Evolutionary conservation across 2,329 filamentous ascomycete species (phyloP).

Genomic region (Fusarium sublunatum): DNA sequence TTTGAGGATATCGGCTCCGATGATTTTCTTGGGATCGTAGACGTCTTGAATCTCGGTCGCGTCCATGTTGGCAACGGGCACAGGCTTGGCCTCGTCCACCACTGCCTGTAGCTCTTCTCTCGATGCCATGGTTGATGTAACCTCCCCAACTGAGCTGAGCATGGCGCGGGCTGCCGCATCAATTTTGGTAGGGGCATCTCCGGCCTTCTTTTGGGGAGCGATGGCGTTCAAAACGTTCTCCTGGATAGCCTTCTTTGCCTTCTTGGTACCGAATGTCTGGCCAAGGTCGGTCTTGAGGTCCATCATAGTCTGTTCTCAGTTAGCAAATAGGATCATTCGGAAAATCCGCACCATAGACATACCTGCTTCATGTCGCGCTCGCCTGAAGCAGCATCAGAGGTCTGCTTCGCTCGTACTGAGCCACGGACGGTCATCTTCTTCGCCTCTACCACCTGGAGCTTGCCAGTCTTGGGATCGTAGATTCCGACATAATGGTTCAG

Average conservation of each 20-base stretch:
- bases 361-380: constrained; percentile 49
- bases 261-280: constrained; percentile 85
- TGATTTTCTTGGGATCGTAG: constrained; percentile 73
- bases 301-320: constrained; percentile 62
- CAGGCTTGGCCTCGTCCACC: constrained; percentile 75
- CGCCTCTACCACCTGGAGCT: constrained; percentile 70
- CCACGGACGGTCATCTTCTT: constrained; percentile 73
- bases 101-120: constrained; percentile 72
- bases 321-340: constrained; percentile 26
- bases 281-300: constrained; percentile 77
- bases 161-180: constrained; percentile 68
- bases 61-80: constrained; percentile 75
- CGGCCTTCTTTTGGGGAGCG: constrained; percentile 52
- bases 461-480: constrained; percentile 69
- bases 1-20: constrained; percentile 75
- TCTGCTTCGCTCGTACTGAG: constrained; percentile 66
- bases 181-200: constrained; percentile 59
- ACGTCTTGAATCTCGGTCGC: constrained; percentile 77
- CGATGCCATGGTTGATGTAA: constrained; percentile 74
- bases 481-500: constrained; percentile 74
- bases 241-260: constrained; percentile 81
- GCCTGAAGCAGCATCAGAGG: constrained; percentile 59
- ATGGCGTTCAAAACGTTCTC: constrained; percentile 79
- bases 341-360: not conserved
- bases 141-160: constrained; percentile 70